phyloP scores from a whole-genome alignment of 2,329 filamentous ascomycete species.

The Clonostachys sp. region DNA sequence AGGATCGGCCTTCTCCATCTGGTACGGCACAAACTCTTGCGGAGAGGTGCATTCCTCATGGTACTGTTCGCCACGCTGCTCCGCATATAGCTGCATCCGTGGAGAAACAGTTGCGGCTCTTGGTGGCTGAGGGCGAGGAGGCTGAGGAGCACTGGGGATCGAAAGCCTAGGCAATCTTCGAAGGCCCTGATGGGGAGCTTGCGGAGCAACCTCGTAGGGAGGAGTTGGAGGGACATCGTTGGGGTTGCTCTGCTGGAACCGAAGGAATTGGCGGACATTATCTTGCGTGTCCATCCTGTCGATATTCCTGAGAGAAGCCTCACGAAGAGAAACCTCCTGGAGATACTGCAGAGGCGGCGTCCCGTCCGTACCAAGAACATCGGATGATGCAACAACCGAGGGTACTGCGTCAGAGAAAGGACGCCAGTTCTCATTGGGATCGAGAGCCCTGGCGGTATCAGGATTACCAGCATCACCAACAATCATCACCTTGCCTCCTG shows the following conservation, averaged over 20 bases:
- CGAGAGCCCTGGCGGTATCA: slow-evolving; percentile 53
- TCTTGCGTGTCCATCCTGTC: slow-evolving; percentile 79
- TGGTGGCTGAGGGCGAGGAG: slow-evolving; percentile 11
- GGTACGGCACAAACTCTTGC: slow-evolving; percentile 39
- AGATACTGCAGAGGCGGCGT: slow-evolving; percentile 64
- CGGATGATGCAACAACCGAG: slow-evolving; percentile 86
- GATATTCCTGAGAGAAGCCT: slow-evolving; percentile 66
- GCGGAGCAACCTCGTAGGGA: slow-evolving; percentile 60
- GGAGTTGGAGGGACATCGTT: slow-evolving; percentile 64
- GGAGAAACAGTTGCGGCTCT: slow-evolving; percentile 19
- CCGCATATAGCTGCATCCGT: slow-evolving; percentile 13
- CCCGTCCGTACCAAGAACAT: slow-evolving; percentile 70
- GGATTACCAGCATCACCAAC: slow-evolving; percentile 77
- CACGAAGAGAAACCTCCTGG: slow-evolving; percentile 45
- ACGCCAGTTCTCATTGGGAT: slow-evolving; percentile 49
- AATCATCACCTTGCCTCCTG: slow-evolving; percentile 67
- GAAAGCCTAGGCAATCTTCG: slow-evolving; percentile 57
- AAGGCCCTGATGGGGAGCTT: slow-evolving; percentile 48
- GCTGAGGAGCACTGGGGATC: slow-evolving; percentile 38
- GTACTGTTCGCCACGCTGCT: slow-evolving; percentile 2
- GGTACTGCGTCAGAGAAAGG: slow-evolving; percentile 72
- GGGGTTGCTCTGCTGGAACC: slow-evolving; percentile 63
- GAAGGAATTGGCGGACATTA: slow-evolving; percentile 86
- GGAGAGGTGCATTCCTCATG: slow-evolving; percentile 11
- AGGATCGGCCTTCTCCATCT: slow-evolving; percentile 46